Evolutionary conservation across 495 filamentous ascomycete species (phyloP), one percentile per base, ranked within the genome.

Genomic region (Annulohypoxylon moriforme): DNA sequence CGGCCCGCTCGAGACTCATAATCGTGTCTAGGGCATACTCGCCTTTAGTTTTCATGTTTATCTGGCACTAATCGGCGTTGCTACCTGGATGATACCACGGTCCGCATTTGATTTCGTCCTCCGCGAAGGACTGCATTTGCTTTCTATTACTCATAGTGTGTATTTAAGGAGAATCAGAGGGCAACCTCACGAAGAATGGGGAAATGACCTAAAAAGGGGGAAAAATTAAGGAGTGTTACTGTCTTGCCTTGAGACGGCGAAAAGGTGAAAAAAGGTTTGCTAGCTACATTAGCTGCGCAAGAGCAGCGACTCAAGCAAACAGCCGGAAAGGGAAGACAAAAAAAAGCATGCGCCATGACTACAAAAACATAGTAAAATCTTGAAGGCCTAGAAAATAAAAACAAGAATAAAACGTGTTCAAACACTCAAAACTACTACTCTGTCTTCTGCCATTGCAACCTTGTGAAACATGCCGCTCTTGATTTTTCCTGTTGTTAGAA

Each of bases 21-120:
- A 42, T 72, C 55, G 75, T 76, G 76, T 76, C 67, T 75, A 77
- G 66, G 77, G 75, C 76, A 78, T 74, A 77, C 66, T 75, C 72
- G 76, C 75, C 76, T 77, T 61, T 70, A 71, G 44, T 63, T 69
- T 77, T 76, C 56, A 68, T 57, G 25, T 72, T 75, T 75, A 63
- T 73, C 36, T 62, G 65, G 61, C 60, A 73, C 71, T 76, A 64
- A 68, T 69, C 66, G 77, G 77, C 77, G 76, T 79, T 79, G 72
- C 63, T 75, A 60, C 76, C 69, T 69, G 72, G 73, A 79, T 78
- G 77, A 79, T 79, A 79, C 77, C 77, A 79, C 65, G 77, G 76
- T 72, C 68, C 72, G 74, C 72, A 74, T 77, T 78, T 76, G 68
- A 67, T 74, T 74, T 75, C 50, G 72, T 67, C 55, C 68, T 60